phyloP scores from a whole-genome alignment of 345 rosid genomes.

The Citrus australasica region DNA sequence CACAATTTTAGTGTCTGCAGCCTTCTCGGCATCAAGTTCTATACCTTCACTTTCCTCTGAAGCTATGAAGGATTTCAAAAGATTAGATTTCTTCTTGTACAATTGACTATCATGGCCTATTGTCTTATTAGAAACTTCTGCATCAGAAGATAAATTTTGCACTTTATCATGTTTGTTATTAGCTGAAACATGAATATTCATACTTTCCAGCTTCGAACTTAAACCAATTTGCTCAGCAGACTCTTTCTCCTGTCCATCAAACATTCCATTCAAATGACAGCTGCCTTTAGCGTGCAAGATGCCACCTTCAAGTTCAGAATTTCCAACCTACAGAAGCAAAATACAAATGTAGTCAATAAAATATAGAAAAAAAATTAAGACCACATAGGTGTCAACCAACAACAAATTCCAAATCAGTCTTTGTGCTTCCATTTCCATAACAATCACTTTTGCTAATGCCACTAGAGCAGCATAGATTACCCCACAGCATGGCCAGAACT shows the following conservation, averaged over 20 bases:
- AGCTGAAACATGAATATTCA: slow-evolving; percentile 22
- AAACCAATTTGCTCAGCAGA: slow-evolving; percentile 26
- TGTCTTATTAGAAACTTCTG: slow-evolving; percentile 36
- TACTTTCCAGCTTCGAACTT: slow-evolving; percentile 39
- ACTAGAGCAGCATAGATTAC: background rate
- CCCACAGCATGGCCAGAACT: background rate
- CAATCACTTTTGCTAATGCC: background rate
- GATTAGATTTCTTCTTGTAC: slow-evolving; percentile 33
- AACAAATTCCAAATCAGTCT: background rate
- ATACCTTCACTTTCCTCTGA: slow-evolving; percentile 28
- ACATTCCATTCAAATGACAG: slow-evolving; percentile 27
- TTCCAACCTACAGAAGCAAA: slow-evolving; percentile 47
- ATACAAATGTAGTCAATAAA: slow-evolving; percentile 8
- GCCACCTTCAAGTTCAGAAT: slow-evolving; percentile 46
- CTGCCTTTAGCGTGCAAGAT: slow-evolving; percentile 40
- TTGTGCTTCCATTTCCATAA: background rate
- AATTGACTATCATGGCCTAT: slow-evolving; percentile 24
- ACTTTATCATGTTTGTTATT: slow-evolving; percentile 28
- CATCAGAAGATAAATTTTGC: slow-evolving; percentile 31
- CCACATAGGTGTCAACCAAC: background rate
- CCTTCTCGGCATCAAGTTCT: slow-evolving; percentile 41
- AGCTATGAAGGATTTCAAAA: slow-evolving; percentile 35
- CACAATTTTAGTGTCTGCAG: slow-evolving; percentile 30
- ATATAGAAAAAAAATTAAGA: background rate
- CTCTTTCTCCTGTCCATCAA: slow-evolving; percentile 38